A percentile compares a stretch with the other conserved stretches of the same genome.
Conservation (phyloP, 140 eudicot genomes). For the Cichorium intybus region DNA sequence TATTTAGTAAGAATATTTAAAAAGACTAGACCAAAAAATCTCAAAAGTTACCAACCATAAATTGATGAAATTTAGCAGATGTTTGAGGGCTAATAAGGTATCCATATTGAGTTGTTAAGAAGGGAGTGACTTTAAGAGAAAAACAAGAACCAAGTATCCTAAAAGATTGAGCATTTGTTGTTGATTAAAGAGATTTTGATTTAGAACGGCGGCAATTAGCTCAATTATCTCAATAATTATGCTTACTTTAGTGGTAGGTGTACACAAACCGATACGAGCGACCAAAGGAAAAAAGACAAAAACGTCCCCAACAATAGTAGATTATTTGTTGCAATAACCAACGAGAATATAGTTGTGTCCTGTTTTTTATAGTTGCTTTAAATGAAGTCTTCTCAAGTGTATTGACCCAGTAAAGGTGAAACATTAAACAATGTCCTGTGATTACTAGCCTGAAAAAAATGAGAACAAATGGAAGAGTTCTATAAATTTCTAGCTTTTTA, state of each 20-base stretch:
- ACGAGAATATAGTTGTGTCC: constrained; percentile 95
- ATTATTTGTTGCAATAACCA: constrained; percentile 84
- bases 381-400: constrained; percentile 56
- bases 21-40: neutral
- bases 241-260: constrained; percentile 73
- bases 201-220: constrained; percentile 86
- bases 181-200: constrained; percentile 89
- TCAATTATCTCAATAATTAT: constrained; percentile 83
- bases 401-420: constrained; percentile 69
- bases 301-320: constrained; percentile 95
- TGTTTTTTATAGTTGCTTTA: constrained; percentile 74
- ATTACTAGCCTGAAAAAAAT: constrained; percentile 76
- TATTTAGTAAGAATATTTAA: neutral
- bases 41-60: constrained; percentile 51
- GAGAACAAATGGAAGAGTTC: neutral
- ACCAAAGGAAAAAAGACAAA: constrained; percentile 95
- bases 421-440: constrained; percentile 82
- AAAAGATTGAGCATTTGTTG: constrained; percentile 95
- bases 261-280: constrained; percentile 61
- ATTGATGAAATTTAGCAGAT: constrained; percentile 71
- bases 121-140: constrained; percentile 73
- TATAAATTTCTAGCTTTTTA: neutral
- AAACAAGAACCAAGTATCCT: constrained; percentile 86
- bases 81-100: constrained; percentile 82
- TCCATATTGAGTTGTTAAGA: constrained; percentile 83